These are phyloP conservation scores for Cercospora citrullina DNA, from an alignment of 2,329 filamentous ascomycete species.

Conservation along the genomic window DNA sequence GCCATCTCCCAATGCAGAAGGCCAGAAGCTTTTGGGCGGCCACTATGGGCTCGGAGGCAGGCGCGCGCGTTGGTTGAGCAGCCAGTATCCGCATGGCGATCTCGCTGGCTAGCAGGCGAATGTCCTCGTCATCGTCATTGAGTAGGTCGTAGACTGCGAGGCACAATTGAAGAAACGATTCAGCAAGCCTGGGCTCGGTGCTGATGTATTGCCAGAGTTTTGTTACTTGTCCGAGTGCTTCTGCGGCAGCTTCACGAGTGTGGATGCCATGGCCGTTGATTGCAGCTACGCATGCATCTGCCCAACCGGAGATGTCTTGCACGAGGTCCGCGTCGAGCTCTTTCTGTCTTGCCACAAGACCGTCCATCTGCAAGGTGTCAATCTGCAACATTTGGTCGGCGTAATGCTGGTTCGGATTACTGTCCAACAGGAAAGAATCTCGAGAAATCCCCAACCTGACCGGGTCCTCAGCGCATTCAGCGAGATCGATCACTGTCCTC, in stretches of 20 bases:
- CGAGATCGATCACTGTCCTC: slow-evolving; percentile 4
- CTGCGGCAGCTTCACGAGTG: slow-evolving; percentile 34
- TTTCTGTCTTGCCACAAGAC: neutral
- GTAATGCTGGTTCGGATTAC: slow-evolving; percentile 23
- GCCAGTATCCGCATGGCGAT: slow-evolving; percentile 52
- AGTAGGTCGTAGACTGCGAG: slow-evolving; percentile 72
- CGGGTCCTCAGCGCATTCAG: neutral
- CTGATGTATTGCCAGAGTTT: slow-evolving; percentile 23
- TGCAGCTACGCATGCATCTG: slow-evolving; percentile 21
- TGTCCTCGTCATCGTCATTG: slow-evolving; percentile 89
- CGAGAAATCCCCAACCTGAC: neutral
- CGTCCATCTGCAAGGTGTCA: slow-evolving; percentile 19
- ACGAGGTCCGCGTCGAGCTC: neutral
- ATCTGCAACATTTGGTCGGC: slow-evolving; percentile 29
- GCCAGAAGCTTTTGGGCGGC: slow-evolving; percentile 45
- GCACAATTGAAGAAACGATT: slow-evolving; percentile 55
- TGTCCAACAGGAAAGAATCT: neutral
- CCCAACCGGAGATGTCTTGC: slow-evolving; percentile 17
- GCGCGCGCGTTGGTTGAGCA: slow-evolving; percentile 13
- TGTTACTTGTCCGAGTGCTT: slow-evolving; percentile 27
- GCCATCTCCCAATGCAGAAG: slow-evolving; percentile 36
- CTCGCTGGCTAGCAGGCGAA: slow-evolving; percentile 65
- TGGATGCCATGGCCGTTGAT: slow-evolving; percentile 30
- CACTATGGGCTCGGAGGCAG: slow-evolving; percentile 50
- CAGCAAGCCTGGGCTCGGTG: slow-evolving; percentile 6